Conservation (phyloP, 768 basidiomycete species). For the Lactifluus piperatus region DNA sequence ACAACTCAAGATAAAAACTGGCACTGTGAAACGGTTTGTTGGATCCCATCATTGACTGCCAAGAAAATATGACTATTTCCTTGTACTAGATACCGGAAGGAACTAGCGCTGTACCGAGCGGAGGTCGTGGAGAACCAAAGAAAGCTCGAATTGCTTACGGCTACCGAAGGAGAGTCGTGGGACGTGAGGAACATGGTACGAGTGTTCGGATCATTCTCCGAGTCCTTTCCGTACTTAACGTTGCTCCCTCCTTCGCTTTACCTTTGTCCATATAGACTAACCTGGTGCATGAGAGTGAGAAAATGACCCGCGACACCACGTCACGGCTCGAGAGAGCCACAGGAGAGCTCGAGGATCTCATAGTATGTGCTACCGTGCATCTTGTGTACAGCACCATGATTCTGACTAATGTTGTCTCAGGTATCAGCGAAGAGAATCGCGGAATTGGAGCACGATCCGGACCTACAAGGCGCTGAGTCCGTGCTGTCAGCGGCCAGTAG, state of each 20-base stretch:
- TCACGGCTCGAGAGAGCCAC: constrained; percentile 52
- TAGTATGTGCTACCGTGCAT: constrained; percentile 43
- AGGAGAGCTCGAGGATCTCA: constrained; percentile 53
- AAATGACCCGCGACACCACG: constrained; percentile 68
- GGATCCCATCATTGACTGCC: not conserved
- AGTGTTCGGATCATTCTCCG: not conserved
- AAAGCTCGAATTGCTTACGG: constrained; percentile 54
- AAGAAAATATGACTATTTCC: not conserved
- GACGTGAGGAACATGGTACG: constrained; percentile 68
- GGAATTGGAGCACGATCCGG: constrained; percentile 29
- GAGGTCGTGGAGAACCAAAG: constrained; percentile 52
- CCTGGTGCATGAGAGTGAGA: constrained; percentile 61
- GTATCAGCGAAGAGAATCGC: constrained; percentile 36
- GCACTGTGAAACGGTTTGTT: constrained; percentile 53
- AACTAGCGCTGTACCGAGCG: constrained; percentile 52
- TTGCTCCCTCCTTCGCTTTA: not conserved
- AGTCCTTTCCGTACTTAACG: not conserved
- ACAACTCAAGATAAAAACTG: constrained; percentile 73
- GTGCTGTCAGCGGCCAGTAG: constrained; percentile 33
- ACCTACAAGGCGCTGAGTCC: constrained; percentile 42
- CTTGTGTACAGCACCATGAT: not conserved
- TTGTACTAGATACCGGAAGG: constrained; percentile 36
- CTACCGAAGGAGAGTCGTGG: constrained; percentile 57
- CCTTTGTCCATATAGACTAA: not conserved
- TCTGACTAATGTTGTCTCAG: constrained; percentile 24